Conservation (phyloP, 208 protist genomes). For the Acanthamoeba divionensis region DNA sequence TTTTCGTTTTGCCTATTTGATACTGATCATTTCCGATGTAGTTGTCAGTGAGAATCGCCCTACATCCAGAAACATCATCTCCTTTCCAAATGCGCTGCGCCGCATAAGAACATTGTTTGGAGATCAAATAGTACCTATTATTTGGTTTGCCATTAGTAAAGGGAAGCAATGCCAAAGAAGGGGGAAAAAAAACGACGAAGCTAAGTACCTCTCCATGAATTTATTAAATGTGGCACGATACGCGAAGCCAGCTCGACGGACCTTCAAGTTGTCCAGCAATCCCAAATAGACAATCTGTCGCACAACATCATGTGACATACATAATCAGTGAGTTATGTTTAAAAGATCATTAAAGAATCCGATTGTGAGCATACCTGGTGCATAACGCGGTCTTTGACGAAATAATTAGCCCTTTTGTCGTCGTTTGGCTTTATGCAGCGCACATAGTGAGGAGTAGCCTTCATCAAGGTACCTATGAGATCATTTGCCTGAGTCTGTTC, state of each 20-base stretch:
- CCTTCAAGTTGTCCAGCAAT: constrained; percentile 91
- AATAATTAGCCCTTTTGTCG: constrained; percentile 83
- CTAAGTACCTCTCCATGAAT: constrained; percentile 82
- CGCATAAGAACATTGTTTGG: constrained; percentile 59
- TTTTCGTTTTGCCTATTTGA: constrained; percentile 89
- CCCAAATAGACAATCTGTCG: constrained; percentile 89
- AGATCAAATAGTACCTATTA: constrained; percentile 52
- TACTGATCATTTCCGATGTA: constrained; percentile 78
- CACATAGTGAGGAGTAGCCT: constrained; percentile 93
- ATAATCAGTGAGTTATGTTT: background rate
- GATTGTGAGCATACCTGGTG: constrained; percentile 79
- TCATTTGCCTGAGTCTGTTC: constrained; percentile 67
- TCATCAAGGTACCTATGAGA: constrained; percentile 87
- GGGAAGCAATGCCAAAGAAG: background rate
- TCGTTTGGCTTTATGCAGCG: constrained; percentile 93
- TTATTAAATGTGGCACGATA: constrained; percentile 89
- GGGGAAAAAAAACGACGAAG: background rate
- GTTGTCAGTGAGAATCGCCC: constrained; percentile 76
- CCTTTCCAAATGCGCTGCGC: constrained; percentile 61
- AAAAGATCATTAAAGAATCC: constrained; percentile 10
- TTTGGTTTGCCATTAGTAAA: background rate
- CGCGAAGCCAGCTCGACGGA: constrained; percentile 90
- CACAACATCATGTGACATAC: background rate
- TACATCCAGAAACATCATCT: constrained; percentile 47
- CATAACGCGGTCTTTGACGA: constrained; percentile 87